Conservation (phyloP, 352 stramenopile genomes). For the Aphanomyces cochlioides region DNA sequence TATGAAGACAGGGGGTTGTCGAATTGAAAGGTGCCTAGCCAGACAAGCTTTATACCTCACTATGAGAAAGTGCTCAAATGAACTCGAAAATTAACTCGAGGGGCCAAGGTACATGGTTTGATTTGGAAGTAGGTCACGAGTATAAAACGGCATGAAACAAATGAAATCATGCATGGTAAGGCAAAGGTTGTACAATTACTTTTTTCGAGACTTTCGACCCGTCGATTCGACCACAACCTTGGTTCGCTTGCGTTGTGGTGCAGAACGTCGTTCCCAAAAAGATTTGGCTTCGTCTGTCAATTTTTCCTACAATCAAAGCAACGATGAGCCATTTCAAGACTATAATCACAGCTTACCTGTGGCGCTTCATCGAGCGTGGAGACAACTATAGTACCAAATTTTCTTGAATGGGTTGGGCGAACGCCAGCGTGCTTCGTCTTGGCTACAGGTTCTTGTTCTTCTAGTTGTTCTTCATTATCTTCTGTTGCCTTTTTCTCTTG, state of each 20-base stretch:
- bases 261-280: constrained; percentile 9
- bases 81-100: too few relatives aligned
- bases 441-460: not conserved
- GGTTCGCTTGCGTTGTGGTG: constrained; percentile 7
- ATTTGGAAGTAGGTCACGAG: too few relatives aligned
- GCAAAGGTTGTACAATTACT: not conserved
- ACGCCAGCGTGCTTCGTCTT: constrained; percentile 4
- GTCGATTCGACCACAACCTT: not conserved
- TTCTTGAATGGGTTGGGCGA: not conserved
- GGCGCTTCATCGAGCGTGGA: constrained; percentile 6
- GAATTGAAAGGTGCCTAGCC: too few relatives aligned
- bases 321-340: not conserved
- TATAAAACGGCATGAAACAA: too few relatives aligned
- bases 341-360: constrained; percentile 13
- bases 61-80: too few relatives aligned
- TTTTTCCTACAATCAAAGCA: not conserved
- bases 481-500: not conserved
- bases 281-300: not conserved
- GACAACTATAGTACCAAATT: constrained; percentile 28
- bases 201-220: not conserved
- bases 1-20: too few relatives aligned
- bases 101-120: too few relatives aligned
- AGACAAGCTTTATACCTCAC: too few relatives aligned
- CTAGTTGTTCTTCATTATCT: constrained; percentile 8
- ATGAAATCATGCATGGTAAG: too few relatives aligned